These are phyloP conservation scores for Eucalyptus paniculata DNA, from an alignment of 345 rosid genomes.

Conservation along the genomic window DNA sequence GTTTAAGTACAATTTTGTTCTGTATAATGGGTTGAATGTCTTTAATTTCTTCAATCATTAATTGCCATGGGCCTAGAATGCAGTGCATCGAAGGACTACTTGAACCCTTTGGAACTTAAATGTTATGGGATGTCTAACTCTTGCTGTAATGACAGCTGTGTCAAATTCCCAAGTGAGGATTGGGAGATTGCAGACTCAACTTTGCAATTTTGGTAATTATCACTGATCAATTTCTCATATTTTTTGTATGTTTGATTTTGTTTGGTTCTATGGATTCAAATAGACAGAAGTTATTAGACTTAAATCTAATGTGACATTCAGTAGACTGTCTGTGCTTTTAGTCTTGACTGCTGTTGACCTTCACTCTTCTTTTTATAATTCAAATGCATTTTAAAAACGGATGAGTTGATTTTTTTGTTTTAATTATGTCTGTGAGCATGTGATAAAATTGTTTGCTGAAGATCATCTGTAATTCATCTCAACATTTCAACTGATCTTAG, in stretches of 20 bases:
- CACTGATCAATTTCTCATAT: neutral
- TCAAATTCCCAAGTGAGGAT: constrained; percentile 84
- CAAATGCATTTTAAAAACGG: neutral
- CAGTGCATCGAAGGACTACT: neutral
- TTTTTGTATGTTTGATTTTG: neutral
- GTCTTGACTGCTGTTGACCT: neutral
- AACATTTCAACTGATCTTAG: neutral
- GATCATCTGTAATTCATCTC: neutral
- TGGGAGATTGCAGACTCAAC: constrained; percentile 99
- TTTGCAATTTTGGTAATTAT: constrained; percentile 80
- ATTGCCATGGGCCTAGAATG: neutral
- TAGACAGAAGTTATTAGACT: neutral
- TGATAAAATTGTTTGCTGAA: neutral
- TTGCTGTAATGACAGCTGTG: constrained; percentile 47
- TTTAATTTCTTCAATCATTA: neutral
- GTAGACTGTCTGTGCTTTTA: neutral
- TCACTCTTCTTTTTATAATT: neutral
- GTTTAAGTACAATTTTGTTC: neutral
- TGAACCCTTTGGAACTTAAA: neutral
- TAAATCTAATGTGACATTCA: neutral
- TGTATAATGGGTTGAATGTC: neutral
- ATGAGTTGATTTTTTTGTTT: neutral
- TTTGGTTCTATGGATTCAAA: neutral
- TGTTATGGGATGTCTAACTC: neutral
- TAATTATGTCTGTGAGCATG: neutral